These are phyloP conservation scores for Diaporthe velutina DNA, from an alignment of 2,329 filamentous ascomycete genomes.

Conservation along the genomic window DNA sequence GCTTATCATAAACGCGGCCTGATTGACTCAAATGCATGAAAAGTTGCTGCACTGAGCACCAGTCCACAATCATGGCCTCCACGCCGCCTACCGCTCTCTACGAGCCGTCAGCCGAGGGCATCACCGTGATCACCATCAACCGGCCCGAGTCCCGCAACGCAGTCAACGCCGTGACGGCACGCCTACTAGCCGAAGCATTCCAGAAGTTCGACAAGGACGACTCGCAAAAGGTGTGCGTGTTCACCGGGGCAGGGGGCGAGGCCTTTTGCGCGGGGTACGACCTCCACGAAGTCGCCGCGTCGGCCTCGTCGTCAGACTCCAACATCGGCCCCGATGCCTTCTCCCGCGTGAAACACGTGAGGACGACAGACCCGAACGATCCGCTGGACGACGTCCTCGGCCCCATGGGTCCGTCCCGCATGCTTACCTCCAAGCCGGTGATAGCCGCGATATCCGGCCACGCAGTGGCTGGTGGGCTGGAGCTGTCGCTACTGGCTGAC, in stretches of 20 bases:
- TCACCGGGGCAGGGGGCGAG: constrained; percentile 57
- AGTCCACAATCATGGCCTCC: not conserved
- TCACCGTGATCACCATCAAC: constrained; percentile 68
- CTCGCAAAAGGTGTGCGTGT: constrained; percentile 64
- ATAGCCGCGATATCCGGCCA: constrained; percentile 65
- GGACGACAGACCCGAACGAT: not conserved
- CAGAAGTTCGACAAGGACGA: constrained; percentile 62
- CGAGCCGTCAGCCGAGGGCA: constrained; percentile 51
- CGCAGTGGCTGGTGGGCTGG: constrained; percentile 67
- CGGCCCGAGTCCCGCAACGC: constrained; percentile 65
- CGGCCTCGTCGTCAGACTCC: not conserved
- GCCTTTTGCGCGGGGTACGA: constrained; percentile 69
- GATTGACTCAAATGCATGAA: not conserved
- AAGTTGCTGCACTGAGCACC: rapidly evolving
- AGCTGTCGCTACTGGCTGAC: constrained; percentile 65
- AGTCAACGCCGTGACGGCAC: constrained; percentile 61
- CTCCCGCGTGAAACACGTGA: constrained; percentile 14
- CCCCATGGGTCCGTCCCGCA: constrained; percentile 65
- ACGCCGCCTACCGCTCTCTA: not conserved
- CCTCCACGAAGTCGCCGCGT: constrained; percentile 57
- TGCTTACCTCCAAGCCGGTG: constrained; percentile 64
- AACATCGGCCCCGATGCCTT: not conserved
- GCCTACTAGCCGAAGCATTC: constrained; percentile 61
- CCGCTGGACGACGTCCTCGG: constrained; percentile 43
- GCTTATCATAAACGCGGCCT: too few relatives aligned